Evolutionary conservation across 371 early-diverging fungal genomes (phyloP).

Genomic region (Parasitella parasitica): DNA sequence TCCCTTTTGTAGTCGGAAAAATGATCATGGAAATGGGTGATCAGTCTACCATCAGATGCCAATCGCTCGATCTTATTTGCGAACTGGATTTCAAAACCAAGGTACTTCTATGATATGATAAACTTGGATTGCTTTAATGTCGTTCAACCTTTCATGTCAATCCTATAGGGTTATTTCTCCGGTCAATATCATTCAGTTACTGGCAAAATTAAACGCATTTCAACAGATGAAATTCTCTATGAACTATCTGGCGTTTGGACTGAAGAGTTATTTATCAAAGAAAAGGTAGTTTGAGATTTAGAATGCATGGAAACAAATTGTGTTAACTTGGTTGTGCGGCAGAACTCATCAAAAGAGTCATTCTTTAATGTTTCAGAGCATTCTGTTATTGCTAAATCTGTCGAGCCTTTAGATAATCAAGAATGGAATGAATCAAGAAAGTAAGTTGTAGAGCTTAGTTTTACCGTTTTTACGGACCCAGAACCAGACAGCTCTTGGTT

Average conservation of each 20-base stretch:
- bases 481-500: conserved; percentile 51
- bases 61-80: conserved; percentile 72
- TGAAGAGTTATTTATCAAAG: conserved; percentile 61
- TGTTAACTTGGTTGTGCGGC: background rate
- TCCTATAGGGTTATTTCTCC: conserved; percentile 64
- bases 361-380: conserved; percentile 36
- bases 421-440: conserved; percentile 83
- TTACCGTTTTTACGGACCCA: conserved; percentile 61
- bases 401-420: conserved; percentile 63
- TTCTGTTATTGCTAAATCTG: conserved; percentile 40
- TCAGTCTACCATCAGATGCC: conserved; percentile 71
- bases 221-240: conserved; percentile 75
- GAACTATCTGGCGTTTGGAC: conserved; percentile 89
- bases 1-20: conserved; percentile 69
- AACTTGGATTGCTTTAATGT: background rate
- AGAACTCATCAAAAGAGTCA: conserved; percentile 35
- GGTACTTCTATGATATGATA: conserved; percentile 41
- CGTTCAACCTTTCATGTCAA: background rate
- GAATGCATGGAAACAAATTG: background rate
- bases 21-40: conserved; percentile 96
- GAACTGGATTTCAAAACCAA: conserved; percentile 92
- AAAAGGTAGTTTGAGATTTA: background rate
- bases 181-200: conserved; percentile 80
- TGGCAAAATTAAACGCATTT: conserved; percentile 78
- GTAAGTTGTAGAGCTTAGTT: conserved; percentile 23